Evolutionary conservation across 495 filamentous ascomycete genomes (phyloP).

Genomic region (Daldinia decipiens): DNA sequence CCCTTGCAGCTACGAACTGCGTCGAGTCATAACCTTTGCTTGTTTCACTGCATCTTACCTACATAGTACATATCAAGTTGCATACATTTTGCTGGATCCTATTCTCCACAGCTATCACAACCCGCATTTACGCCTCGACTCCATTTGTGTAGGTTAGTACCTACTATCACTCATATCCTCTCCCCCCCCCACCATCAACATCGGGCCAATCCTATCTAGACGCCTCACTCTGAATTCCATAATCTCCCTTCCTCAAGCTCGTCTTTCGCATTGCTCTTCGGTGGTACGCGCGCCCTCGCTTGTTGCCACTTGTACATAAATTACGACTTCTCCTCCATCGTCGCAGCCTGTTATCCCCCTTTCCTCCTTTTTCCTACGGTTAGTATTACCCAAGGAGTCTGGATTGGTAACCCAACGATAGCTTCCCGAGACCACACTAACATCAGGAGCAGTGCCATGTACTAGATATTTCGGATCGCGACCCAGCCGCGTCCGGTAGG

Average conservation of each 20-base stretch:
- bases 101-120: constrained; percentile 36
- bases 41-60: constrained; percentile 38
- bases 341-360: constrained; percentile 32
- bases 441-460: constrained; percentile 54
- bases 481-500: constrained; percentile 51
- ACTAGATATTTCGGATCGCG: constrained; percentile 55
- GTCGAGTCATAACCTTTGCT: constrained; percentile 42
- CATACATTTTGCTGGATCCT: constrained; percentile 23
- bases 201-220: constrained; percentile 45
- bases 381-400: constrained; percentile 50
- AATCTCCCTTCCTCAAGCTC: constrained; percentile 37
- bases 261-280: constrained; percentile 41
- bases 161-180: constrained; percentile 7
- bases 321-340: constrained; percentile 15
- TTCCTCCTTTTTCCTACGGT: constrained; percentile 35
- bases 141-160: constrained; percentile 23
- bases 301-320: constrained; percentile 47
- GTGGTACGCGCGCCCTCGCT: constrained; percentile 37
- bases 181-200: constrained; percentile 31
- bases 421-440: constrained; percentile 46
- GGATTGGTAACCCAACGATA: constrained; percentile 37
- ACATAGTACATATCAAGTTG: constrained; percentile 24
- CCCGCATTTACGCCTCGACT: constrained; percentile 20
- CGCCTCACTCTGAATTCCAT: constrained; percentile 52
- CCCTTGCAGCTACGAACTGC: constrained; percentile 30